phyloP scores from a whole-genome alignment of 129 eudicot species.

The Escallonia herrerae region DNA sequence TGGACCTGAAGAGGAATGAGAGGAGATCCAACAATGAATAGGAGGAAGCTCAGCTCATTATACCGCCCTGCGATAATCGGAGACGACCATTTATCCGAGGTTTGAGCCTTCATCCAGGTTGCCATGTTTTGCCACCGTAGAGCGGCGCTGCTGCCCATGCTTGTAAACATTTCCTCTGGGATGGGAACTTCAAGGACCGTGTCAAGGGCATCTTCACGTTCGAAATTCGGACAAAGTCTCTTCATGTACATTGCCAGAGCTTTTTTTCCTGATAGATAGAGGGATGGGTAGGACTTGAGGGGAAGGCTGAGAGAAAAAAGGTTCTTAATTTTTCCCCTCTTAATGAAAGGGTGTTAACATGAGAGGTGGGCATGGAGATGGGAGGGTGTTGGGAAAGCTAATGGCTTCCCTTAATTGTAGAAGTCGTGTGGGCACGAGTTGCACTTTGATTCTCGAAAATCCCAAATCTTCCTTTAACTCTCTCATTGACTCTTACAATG shows the following conservation, averaged over 20 bases:
- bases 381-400: conserved; percentile 14
- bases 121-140: conserved; percentile 85
- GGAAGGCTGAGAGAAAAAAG: not conserved
- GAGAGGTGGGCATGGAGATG: not conserved
- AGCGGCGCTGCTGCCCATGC: conserved; percentile 38
- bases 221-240: conserved; percentile 57
- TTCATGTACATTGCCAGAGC: conserved; percentile 21
- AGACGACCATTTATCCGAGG: conserved; percentile 68
- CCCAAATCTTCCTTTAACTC: too few relatives aligned
- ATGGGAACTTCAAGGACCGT: conserved; percentile 63
- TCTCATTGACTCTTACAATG: too few relatives aligned
- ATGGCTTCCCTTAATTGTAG: conserved; percentile 41
- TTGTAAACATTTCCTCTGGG: conserved; percentile 59
- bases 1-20: conserved; percentile 83
- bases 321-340: not conserved
- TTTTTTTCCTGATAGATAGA: not conserved
- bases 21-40: conserved; percentile 78
- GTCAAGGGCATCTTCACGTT: conserved; percentile 49
- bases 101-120: conserved; percentile 93
- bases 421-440: conserved; percentile 34
- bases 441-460: not conserved
- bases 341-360: not conserved
- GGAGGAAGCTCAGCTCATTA: conserved; percentile 80
- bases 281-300: not conserved
- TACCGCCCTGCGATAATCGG: conserved; percentile 61